Percentiles rank a stretch among this genome's conserved stretches.
These are phyloP conservation scores for Liquidambar formosana DNA, from an alignment of 164 flowering plant species.

Conservation along the genomic window DNA sequence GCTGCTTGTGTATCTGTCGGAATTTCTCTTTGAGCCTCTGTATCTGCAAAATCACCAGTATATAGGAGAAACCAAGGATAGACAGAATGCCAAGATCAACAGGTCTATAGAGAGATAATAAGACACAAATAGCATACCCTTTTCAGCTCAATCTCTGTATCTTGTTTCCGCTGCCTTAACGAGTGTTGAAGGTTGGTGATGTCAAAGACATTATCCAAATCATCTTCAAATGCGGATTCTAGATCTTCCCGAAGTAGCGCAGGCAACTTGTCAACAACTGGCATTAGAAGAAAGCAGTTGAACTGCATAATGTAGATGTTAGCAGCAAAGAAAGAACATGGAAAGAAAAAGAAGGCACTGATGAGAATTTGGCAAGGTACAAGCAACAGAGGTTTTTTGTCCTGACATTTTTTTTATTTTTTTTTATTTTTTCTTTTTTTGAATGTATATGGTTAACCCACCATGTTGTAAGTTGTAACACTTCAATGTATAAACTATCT, in stretches of 20 bases:
- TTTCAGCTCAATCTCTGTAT: conserved; percentile 79
- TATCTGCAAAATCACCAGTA: conserved; percentile 51
- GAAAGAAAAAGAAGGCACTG: not conserved
- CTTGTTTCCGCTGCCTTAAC: conserved; percentile 62
- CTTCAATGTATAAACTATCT: not conserved
- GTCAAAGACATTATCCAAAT: conserved; percentile 77
- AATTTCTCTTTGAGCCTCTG: conserved; percentile 86
- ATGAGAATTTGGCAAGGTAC: not conserved
- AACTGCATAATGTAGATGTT: conserved; percentile 46
- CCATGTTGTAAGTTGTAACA: not conserved
- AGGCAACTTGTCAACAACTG: conserved; percentile 94
- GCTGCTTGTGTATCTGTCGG: conserved; percentile 62
- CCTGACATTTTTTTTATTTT: no score
- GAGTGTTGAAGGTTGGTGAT: conserved; percentile 68
- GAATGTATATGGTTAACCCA: not conserved
- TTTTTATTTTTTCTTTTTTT: no score
- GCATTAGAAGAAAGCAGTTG: conserved; percentile 98
- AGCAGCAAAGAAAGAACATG: not conserved
- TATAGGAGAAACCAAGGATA: not conserved
- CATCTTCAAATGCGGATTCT: conserved; percentile 79
- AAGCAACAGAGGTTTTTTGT: no score
- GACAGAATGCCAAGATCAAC: not conserved
- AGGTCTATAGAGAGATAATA: not conserved
- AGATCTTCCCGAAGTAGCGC: conserved; percentile 79
- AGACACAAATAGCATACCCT: conserved; percentile 45